Conservation (phyloP, 441 rosid genomes). For the Gossypium schwendimanii region DNA sequence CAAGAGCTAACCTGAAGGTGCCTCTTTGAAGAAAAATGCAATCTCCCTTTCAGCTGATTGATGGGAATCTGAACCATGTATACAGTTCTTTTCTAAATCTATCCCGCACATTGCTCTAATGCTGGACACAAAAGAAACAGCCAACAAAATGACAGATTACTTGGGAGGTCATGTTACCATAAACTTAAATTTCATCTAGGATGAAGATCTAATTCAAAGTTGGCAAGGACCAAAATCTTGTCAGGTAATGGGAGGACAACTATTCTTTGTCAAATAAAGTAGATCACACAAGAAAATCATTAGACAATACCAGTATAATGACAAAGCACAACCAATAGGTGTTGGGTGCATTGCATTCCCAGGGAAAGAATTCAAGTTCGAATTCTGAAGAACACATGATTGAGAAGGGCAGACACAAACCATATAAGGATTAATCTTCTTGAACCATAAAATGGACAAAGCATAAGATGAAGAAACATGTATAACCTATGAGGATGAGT, state of each 20-base stretch:
- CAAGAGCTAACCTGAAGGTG: conserved; percentile 33
- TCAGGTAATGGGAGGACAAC: neutral
- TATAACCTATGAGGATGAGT: conserved; percentile 68
- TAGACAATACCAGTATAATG: neutral
- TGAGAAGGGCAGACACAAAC: too few species aligned
- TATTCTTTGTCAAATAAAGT: neutral
- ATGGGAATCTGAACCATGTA: conserved; percentile 77
- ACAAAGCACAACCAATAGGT: neutral
- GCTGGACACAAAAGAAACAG: conserved; percentile 31
- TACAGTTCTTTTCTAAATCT: conserved; percentile 60
- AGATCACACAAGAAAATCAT: neutral
- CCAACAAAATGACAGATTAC: neutral
- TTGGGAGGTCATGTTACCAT: neutral
- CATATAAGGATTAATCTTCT: too few species aligned
- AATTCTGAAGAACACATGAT: too few species aligned
- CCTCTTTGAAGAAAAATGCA: conserved; percentile 58
- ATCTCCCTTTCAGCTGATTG: conserved; percentile 73
- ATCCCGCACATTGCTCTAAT: conserved; percentile 72
- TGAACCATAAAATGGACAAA: neutral
- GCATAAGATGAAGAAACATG: neutral
- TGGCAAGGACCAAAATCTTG: neutral
- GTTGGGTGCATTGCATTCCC: too few species aligned
- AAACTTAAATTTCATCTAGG: neutral
- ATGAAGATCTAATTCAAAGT: neutral
- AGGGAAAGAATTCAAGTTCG: too few species aligned